phyloP scores from a whole-genome alignment of 2,329 filamentous ascomycete genomes.

The Xylariaceae sp. region DNA sequence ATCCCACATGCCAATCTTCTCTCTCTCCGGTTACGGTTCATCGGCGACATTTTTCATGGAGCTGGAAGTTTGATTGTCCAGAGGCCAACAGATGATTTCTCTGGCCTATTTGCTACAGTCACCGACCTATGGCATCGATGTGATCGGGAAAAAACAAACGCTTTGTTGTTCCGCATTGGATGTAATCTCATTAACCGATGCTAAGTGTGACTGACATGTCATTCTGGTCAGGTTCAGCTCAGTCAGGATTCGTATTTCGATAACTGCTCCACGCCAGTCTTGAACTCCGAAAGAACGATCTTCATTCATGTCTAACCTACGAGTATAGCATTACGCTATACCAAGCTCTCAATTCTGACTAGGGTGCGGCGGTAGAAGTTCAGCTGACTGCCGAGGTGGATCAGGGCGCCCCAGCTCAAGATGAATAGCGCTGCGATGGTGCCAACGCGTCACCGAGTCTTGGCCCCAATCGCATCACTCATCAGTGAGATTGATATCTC shows the following conservation, averaged over 20 bases:
- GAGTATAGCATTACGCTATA: neutral
- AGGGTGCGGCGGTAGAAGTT: neutral
- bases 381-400: neutral
- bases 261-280: neutral
- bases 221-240: neutral
- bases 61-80: neutral
- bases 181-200: neutral
- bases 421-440: constrained; percentile 15
- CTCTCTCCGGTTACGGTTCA: neutral
- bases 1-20: neutral
- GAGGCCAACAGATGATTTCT: neutral
- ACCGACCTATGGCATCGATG: neutral
- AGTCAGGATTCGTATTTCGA: neutral
- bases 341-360: neutral
- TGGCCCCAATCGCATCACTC: constrained; percentile 16
- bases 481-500: constrained; percentile 1
- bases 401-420: constrained; percentile 7
- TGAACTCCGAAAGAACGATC: no score
- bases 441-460: constrained; percentile 11
- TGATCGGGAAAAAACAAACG: neutral
- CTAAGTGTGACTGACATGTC: neutral
- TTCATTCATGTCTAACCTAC: no score
- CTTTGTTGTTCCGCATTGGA: neutral
- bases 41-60: constrained; percentile 12
- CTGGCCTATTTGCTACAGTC: neutral